Base-by-base conservation (phyloP, 2,329 filamentous ascomycete species). In the Cladosporium sphaerospermum region DNA sequence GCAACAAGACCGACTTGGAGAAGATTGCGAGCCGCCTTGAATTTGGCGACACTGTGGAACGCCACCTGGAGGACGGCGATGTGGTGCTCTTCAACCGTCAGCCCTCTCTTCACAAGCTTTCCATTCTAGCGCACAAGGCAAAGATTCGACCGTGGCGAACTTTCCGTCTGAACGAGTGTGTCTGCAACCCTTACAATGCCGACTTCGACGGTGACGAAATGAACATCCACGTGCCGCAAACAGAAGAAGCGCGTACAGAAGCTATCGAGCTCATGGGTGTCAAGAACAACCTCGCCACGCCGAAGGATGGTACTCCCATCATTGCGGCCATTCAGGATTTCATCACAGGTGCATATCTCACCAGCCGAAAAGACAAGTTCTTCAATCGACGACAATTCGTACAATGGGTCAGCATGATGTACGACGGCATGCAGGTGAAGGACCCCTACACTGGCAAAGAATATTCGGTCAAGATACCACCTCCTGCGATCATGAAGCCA, bases 251-350 rank as follows among this genome's bases (percentile, higher is more conserved):
- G 9, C 82, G 93, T 54, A 89, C 92, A 2, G 93, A 99, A 71
- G 93, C 93, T 0, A 95, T 95, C 64, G 90, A 92, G 61, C 75
- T 99, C 45, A 99, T 99, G 93, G 93, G 93, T 40, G 91, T 99
- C 53, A 96, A 96, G 73, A 84, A 97, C 76, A 99, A 99, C 68
- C 72, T 99, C 54, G 87, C 87, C 3, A 99, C 93, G 0, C 93
- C 93, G 1, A 96, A 96, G 71, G 97, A 97, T 72, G 93, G 93
- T 67, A 92, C 96, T 62, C 93, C 93, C 1, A 95, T 99, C 63
- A 97, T 99, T 73, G 90, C 91, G 14, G 92, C 93, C n/a, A 99
- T 95, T 31, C 93, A 99, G 66, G 93, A 99, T 77, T 99, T 99
- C 73, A 97, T 99, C 63, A 97, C 92, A 23, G 91, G 91, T 3